Percentiles rank a stretch among this genome's conserved stretches.
Evolutionary conservation across 2,329 filamentous ascomycete species (phyloP).

Genomic region (Aspergillus felis): DNA sequence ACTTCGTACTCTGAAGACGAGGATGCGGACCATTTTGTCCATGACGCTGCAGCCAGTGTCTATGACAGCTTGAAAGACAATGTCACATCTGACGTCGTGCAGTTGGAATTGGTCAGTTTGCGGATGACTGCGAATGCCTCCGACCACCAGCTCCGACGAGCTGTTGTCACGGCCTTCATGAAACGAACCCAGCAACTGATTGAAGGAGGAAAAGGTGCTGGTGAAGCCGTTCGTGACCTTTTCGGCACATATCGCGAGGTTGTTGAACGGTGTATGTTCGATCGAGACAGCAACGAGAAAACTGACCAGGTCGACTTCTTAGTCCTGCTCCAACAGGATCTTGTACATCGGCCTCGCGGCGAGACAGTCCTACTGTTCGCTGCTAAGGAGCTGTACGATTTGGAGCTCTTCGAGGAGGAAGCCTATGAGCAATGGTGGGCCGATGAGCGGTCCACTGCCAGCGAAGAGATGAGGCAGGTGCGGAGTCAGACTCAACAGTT

Average conservation of each 20-base stretch:
- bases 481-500: conserved; percentile 71
- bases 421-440: conserved; percentile 87
- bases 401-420: conserved; percentile 85
- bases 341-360: conserved; percentile 61
- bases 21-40: conserved; percentile 67
- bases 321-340: conserved; percentile 74
- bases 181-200: conserved; percentile 72
- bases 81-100: conserved; percentile 74
- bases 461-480: conserved; percentile 65
- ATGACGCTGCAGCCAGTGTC: conserved; percentile 82
- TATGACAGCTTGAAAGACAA: conserved; percentile 76
- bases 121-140: conserved; percentile 87
- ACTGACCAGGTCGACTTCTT: conserved; percentile 81
- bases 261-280: conserved; percentile 57
- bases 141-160: conserved; percentile 80
- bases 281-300: conserved; percentile 50
- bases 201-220: conserved; percentile 53
- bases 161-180: conserved; percentile 80
- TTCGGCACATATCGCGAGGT: conserved; percentile 63
- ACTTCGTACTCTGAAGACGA: conserved; percentile 66
- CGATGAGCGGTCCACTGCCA: conserved; percentile 64
- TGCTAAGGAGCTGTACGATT: conserved; percentile 77
- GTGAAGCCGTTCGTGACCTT: conserved; percentile 61
- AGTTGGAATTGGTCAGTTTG: conserved; percentile 90
- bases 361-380: conserved; percentile 69